Percentiles rank a stretch among this genome's conserved stretches.
phyloP scores from a whole-genome alignment of 768 basidiomycete genomes.

The Psilocybe subaeruginosa region DNA sequence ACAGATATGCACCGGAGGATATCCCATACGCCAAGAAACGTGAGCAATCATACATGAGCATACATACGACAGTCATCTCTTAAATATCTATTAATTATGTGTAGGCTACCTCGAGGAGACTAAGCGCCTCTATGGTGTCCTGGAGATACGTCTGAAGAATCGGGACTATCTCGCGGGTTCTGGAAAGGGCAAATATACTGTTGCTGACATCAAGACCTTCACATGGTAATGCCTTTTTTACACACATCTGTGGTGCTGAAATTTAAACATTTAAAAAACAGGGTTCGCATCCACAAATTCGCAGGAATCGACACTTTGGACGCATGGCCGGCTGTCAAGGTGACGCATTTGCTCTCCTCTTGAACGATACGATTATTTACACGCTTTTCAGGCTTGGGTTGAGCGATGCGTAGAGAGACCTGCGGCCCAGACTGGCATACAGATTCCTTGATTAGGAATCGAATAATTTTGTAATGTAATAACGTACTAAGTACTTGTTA shows the following conservation, averaged over 20 bases:
- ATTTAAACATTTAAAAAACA: conserved; percentile 22
- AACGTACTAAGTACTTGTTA: too few relatives aligned
- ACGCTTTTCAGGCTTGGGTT: conserved; percentile 22
- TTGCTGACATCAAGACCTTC: conserved; percentile 74
- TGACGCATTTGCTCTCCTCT: conserved; percentile 11
- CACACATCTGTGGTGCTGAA: not conserved
- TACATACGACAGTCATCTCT: not conserved
- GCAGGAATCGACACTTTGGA: conserved; percentile 61
- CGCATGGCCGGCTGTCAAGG: conserved; percentile 68
- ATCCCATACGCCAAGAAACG: conserved; percentile 72
- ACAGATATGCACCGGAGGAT: conserved; percentile 62
- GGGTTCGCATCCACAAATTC: conserved; percentile 54
- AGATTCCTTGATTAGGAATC: conserved; percentile 8
- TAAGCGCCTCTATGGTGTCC: conserved; percentile 79
- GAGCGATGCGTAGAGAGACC: conserved; percentile 18
- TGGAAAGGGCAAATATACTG: conserved; percentile 62
- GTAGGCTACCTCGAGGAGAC: conserved; percentile 82
- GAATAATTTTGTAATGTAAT: not conserved
- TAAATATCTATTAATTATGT: not conserved
- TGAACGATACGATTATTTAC: not conserved
- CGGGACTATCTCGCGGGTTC: conserved; percentile 84
- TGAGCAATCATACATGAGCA: conserved; percentile 30
- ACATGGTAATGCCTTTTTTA: conserved; percentile 50
- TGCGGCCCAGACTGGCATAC: conserved; percentile 18
- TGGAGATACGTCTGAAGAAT: conserved; percentile 73